Evolutionary conservation across 345 rosid genomes (phyloP).

Genomic region (Eucalyptus pauciflora): DNA sequence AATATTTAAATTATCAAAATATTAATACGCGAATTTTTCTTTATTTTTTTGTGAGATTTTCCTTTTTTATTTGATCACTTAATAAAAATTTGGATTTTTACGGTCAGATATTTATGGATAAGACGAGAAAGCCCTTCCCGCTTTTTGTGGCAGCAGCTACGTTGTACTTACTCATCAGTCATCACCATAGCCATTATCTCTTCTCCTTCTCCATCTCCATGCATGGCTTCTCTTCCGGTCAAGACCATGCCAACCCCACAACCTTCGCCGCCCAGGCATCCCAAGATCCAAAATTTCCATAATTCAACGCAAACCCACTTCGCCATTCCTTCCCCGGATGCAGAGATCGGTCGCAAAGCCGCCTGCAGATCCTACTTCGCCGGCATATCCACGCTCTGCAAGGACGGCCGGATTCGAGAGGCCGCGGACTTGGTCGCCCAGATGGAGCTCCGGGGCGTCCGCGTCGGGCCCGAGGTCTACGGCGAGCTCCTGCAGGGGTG

Average conservation of each 20-base stretch:
- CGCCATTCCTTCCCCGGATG: background rate
- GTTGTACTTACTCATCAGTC: background rate
- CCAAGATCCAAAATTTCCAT: background rate
- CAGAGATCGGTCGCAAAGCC: background rate
- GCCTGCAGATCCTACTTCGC: slow-evolving; percentile 17
- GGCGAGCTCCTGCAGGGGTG: slow-evolving; percentile 74
- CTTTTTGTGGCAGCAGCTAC: background rate
- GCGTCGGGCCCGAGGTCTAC: slow-evolving; percentile 45
- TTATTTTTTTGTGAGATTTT: rapidly evolving
- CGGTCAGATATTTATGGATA: background rate
- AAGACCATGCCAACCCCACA: background rate
- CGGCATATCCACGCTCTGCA: slow-evolving; percentile 35
- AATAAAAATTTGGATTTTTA: background rate
- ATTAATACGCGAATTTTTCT: background rate
- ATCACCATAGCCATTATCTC: background rate
- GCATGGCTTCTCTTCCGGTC: slow-evolving; percentile 24
- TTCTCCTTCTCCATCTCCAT: background rate
- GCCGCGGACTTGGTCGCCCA: slow-evolving; percentile 43
- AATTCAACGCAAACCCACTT: background rate
- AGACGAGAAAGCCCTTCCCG: background rate
- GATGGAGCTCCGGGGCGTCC: slow-evolving; percentile 28
- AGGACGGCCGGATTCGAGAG: slow-evolving; percentile 40
- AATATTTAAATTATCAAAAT: background rate
- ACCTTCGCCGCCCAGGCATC: background rate
- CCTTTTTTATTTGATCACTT: background rate